phyloP scores from a whole-genome alignment of 305 asterid species.

The Fraxinus albicans region DNA sequence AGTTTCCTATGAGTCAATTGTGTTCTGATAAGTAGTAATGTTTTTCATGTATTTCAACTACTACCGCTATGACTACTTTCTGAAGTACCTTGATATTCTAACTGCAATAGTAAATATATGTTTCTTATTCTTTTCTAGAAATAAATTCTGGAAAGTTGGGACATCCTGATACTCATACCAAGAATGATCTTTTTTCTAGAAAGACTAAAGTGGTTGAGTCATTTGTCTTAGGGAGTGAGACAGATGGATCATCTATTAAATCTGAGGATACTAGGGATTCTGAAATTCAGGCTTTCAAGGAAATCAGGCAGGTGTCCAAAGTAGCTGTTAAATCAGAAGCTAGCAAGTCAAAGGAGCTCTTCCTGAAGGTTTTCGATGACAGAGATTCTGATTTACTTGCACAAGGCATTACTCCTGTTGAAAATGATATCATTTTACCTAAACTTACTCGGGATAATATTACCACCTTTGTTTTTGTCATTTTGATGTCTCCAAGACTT shows the following conservation, averaged over 20 bases:
- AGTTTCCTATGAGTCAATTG: background rate
- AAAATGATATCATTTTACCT: too few species aligned
- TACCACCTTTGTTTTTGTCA: too few species aligned
- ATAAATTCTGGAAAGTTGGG: constrained; percentile 26
- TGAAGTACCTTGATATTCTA: constrained; percentile 17
- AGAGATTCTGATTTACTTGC: constrained; percentile 90
- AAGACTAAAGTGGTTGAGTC: constrained; percentile 37
- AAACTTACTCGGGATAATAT: too few species aligned
- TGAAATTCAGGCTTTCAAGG: constrained; percentile 34
- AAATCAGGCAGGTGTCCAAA: constrained; percentile 32
- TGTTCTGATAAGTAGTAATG: background rate
- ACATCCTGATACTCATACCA: constrained; percentile 28
- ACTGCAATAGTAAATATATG: constrained; percentile 15
- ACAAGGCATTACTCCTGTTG: constrained; percentile 79
- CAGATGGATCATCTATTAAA: constrained; percentile 27
- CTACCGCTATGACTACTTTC: background rate
- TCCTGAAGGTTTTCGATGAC: constrained; percentile 86
- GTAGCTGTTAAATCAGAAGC: constrained; percentile 43
- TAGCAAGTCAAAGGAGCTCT: constrained; percentile 68
- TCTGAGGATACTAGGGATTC: constrained; percentile 27
- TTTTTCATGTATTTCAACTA: background rate
- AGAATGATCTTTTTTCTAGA: constrained; percentile 28
- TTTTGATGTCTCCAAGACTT: too few species aligned
- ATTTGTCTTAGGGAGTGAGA: constrained; percentile 34
- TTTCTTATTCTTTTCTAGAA: constrained; percentile 27